Evolutionary conservation across 257 asterid genomes (phyloP), one percentile per base, ranked within the genome.

Genomic region (Lavandula angustifolia): DNA sequence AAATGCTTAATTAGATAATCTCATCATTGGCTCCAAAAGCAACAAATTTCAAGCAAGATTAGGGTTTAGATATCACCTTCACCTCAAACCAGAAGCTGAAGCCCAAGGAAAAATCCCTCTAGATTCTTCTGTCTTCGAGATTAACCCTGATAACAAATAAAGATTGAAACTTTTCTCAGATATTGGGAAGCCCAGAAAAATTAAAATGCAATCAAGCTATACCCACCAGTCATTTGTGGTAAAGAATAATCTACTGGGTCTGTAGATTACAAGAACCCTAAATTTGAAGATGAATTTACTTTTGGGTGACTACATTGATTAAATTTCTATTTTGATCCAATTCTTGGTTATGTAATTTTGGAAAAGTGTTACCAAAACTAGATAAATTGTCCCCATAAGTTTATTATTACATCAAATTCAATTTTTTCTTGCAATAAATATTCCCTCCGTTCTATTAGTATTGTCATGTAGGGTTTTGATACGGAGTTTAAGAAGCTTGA

Each of bases 171-270:
- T 71, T 71, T 50, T 41, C 27, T 12, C 42, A 48, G 63, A 61
- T 56, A 66, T 41, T 47, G 68, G 54, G 57, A 71, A 35, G 22
- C 74, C 67, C 76, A 68, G 44, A 69, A 77, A 68, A 34, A 40
- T 11, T 18, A 57, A 41, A 75, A 55, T 34, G 60, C 17, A 58
- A 60, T 61, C 64, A 72, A 67, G 74, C 41, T 9, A 76, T 64
- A 53, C 62, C 70, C 74, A 56, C 55, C 64, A 50, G 37, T 69
- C 76, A 64, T 76, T 68, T 71, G 80, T 64, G 69, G 69, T 4
- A 50, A 55, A 76, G 68, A 67, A 76, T 66, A 76, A 67, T 66
- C 64, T 48, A 67, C 22, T 37, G 27, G 73, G 56, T 22, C 27
- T 22, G 27, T 22, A 22, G 27, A 22, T 22, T 22, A 54, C 46